phyloP scores from a whole-genome alignment of 2,329 filamentous ascomycete species.

The Penicillium digitatum region DNA sequence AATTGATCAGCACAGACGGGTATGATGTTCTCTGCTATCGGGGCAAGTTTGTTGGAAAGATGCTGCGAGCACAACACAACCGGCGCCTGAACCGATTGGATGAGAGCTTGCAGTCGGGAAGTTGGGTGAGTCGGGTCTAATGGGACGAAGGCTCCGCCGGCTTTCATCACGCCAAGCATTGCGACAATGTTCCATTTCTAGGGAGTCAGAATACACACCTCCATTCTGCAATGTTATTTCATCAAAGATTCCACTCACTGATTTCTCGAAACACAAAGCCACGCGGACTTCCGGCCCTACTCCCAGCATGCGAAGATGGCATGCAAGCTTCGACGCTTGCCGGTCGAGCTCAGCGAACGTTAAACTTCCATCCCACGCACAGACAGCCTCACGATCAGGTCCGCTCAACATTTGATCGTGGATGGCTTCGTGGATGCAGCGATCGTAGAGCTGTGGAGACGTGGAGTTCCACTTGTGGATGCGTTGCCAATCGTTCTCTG shows the following conservation, averaged over 20 bases:
- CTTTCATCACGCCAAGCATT: constrained; percentile 42
- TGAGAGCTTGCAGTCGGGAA: constrained; percentile 35
- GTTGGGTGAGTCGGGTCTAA: constrained; percentile 41
- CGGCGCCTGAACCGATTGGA: constrained; percentile 31
- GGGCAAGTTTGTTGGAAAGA: constrained; percentile 20
- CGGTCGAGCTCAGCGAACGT: constrained; percentile 38
- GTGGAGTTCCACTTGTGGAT: constrained; percentile 53
- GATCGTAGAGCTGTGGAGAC: constrained; percentile 38
- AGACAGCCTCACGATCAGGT: constrained; percentile 33
- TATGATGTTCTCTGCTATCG: constrained; percentile 26
- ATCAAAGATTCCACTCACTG: constrained; percentile 24
- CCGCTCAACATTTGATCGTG: constrained; percentile 37
- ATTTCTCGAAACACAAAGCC: constrained; percentile 43
- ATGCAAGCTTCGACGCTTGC: constrained; percentile 37
- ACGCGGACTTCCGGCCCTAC: constrained; percentile 39
- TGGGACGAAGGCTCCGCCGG: constrained; percentile 43
- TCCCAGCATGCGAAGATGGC: constrained; percentile 38
- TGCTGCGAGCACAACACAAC: constrained; percentile 34
- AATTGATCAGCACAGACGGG: constrained; percentile 28
- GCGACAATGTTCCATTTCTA: constrained; percentile 44
- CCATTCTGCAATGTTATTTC: neutral
- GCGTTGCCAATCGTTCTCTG: constrained; percentile 53
- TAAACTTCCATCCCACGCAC: constrained; percentile 41
- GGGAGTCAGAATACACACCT: constrained; percentile 8
- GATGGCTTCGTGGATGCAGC: constrained; percentile 39